Percentiles rank a stretch among this genome's conserved stretches.
Conservation (phyloP, 2,329 filamentous ascomycete genomes). For the Colletotrichum godetiae region DNA sequence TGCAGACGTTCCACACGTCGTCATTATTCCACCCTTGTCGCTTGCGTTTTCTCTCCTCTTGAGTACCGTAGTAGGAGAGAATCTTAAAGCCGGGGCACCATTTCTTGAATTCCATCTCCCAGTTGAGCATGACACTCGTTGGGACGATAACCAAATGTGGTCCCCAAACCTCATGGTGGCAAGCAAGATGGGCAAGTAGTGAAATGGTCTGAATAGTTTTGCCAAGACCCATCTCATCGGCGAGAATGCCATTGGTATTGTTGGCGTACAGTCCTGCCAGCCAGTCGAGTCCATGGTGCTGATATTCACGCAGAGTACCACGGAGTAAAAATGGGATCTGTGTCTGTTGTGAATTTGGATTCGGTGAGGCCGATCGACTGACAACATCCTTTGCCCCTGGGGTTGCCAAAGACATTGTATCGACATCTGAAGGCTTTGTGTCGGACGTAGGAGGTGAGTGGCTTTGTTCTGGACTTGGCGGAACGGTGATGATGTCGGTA, state of each 20-base stretch:
- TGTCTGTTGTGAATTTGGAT: constrained; percentile 63
- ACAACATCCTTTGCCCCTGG: constrained; percentile 38
- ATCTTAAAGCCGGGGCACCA: constrained; percentile 99
- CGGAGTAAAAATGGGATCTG: constrained; percentile 85
- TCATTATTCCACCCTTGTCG: constrained; percentile 94
- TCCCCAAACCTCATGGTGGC: constrained; percentile 91
- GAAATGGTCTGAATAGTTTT: constrained; percentile 99
- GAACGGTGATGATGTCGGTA: constrained; percentile 56
- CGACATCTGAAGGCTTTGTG: constrained; percentile 62
- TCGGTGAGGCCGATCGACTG: constrained; percentile 47
- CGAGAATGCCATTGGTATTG: constrained; percentile 93
- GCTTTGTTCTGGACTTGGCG: constrained; percentile 56
- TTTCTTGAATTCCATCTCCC: constrained; percentile 99
- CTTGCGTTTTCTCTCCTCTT: constrained; percentile 91
- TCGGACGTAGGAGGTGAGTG: constrained; percentile 62
- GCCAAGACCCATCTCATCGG: constrained; percentile 97
- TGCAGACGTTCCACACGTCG: constrained; percentile 95
- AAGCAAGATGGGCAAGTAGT: constrained; percentile 90
- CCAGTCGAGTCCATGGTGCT: constrained; percentile 98
- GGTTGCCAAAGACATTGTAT: constrained; percentile 45
- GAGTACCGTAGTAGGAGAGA: constrained; percentile 93
- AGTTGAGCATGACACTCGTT: constrained; percentile 98
- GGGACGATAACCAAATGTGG: constrained; percentile 96
- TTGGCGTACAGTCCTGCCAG: constrained; percentile 92
- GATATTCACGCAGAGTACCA: constrained; percentile 92